Evolutionary conservation across 352 stramenopile species (phyloP).

Genomic region (Globisporangium okanoganense): DNA sequence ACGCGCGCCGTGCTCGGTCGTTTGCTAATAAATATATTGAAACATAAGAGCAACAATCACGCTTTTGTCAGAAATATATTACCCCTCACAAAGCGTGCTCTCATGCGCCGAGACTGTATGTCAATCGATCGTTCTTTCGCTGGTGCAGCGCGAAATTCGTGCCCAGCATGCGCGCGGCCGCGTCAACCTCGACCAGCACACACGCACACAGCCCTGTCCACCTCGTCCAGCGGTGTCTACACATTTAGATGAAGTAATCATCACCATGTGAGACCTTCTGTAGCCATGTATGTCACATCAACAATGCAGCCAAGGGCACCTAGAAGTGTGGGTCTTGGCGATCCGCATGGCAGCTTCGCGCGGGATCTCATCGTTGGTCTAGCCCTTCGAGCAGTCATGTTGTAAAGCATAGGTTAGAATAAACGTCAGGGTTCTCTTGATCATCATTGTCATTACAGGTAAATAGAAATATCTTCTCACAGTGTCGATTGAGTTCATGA

Average conservation of each 20-base stretch:
- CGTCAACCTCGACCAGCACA: no score
- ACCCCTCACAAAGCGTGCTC: no score
- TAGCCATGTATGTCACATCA: not conserved
- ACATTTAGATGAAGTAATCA: not conserved
- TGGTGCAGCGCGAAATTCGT: constrained; percentile 86
- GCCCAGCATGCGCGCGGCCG: constrained; percentile 91
- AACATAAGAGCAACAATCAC: no score
- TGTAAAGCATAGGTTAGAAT: no score
- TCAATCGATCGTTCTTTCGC: constrained; percentile 23
- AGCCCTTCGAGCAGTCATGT: constrained; percentile 46
- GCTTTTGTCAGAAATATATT: no score
- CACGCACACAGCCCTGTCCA: no score
- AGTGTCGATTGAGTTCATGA: constrained; percentile 96
- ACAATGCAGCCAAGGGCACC: constrained; percentile 16
- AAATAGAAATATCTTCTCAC: constrained; percentile 16
- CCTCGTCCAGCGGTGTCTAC: constrained; percentile 95
- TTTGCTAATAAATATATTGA: no score
- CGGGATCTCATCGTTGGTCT: constrained; percentile 97
- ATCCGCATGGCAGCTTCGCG: constrained; percentile 87
- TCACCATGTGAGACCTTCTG: not conserved
- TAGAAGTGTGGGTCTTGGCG: constrained; percentile 90
- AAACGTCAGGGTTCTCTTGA: no score
- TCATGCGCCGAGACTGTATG: no score
- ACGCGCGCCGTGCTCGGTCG: no score
- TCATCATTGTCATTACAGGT: no score